phyloP scores from a whole-genome alignment of 768 basidiomycete species.

The Rossbeevera mucosa region DNA sequence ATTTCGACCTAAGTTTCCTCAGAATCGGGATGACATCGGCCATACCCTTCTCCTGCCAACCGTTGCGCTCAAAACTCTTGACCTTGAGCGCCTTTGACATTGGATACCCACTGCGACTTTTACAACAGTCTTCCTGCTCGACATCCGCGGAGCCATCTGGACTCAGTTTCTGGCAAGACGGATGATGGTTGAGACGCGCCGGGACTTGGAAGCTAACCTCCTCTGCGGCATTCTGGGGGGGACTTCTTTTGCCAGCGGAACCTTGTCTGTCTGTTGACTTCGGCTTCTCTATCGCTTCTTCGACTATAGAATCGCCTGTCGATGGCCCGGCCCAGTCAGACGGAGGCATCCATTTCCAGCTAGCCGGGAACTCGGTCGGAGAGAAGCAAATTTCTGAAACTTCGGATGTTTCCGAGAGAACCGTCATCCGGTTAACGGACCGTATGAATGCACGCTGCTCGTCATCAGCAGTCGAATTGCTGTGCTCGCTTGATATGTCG shows the following conservation, averaged over 20 bases:
- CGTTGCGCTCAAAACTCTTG: constrained; percentile 5
- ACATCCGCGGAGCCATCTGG: neutral
- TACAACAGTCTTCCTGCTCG: neutral
- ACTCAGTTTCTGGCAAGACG: constrained; percentile 1
- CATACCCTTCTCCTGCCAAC: constrained; percentile 23
- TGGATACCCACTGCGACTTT: neutral
- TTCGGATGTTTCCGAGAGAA: neutral
- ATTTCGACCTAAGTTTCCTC: constrained; percentile 22
- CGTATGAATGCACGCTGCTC: neutral
- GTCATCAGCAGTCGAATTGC: neutral
- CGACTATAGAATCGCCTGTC: neutral
- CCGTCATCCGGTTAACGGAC: neutral
- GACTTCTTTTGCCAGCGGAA: neutral
- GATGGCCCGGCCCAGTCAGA: constrained; percentile 23
- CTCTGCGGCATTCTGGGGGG: neutral
- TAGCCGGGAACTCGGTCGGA: neutral
- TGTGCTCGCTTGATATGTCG: neutral
- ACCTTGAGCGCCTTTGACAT: constrained; percentile 12
- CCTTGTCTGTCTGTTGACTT: neutral
- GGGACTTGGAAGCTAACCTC: neutral
- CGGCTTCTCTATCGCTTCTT: neutral
- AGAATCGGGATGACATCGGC: constrained; percentile 29
- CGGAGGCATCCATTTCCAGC: constrained; percentile 22
- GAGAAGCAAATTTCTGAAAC: neutral
- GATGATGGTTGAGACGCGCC: neutral